Percentiles rank a stretch among this genome's conserved stretches.
Evolutionary conservation across 139 green algal genomes (phyloP).

Genomic region (Micractinium sp.): DNA sequence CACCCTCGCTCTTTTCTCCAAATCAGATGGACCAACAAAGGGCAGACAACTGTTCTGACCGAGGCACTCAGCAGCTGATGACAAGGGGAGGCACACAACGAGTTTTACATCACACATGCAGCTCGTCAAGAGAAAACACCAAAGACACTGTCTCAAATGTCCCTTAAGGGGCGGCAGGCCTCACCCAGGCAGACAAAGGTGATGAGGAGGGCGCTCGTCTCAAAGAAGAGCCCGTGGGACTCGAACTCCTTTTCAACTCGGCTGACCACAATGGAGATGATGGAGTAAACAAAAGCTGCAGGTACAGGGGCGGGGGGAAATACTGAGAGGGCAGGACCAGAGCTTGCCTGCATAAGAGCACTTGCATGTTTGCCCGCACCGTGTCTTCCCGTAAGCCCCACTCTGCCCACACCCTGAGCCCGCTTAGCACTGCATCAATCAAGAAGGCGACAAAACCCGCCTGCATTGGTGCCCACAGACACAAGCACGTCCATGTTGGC

Average conservation of each 20-base stretch:
- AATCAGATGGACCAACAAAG: no score
- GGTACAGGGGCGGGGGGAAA: not conserved
- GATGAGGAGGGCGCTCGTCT: slow-evolving; percentile 96
- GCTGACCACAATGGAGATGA: slow-evolving; percentile 69
- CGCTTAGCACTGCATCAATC: no score
- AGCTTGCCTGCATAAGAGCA: no score
- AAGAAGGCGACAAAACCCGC: not conserved
- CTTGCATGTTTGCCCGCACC: no score
- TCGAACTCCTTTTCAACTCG: slow-evolving; percentile 28
- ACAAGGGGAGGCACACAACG: no score
- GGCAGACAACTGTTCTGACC: no score
- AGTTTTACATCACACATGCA: no score
- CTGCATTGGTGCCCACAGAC: slow-evolving; percentile 88
- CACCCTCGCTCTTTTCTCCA: no score
- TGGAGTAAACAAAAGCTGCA: slow-evolving; percentile 86
- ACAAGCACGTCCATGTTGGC: slow-evolving; percentile 99
- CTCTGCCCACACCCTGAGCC: not conserved
- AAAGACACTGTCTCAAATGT: no score
- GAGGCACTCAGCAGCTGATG: no score
- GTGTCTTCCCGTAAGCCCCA: not conserved
- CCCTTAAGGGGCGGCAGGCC: not conserved
- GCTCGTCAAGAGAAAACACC: no score
- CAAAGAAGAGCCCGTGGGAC: slow-evolving; percentile 91
- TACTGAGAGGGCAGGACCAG: no score
- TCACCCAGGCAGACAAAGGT: slow-evolving; percentile 89